Conservation (phyloP, 805 yeast species). For the Naumovozyma baii region DNA sequence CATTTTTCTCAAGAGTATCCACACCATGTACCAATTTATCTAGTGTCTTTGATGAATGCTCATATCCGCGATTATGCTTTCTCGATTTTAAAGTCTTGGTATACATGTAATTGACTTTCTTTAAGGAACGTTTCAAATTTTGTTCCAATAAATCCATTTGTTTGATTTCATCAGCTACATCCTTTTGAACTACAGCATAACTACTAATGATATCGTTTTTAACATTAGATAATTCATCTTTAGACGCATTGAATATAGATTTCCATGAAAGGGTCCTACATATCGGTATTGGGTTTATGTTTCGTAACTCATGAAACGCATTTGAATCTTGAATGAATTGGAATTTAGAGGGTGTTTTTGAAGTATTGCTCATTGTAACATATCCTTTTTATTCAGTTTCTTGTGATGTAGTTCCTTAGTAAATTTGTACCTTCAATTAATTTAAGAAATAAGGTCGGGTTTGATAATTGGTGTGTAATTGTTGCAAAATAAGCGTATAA, state of each 20-base stretch:
- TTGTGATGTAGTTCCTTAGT: no score
- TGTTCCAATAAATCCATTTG: constrained; percentile 21
- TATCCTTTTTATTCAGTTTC: no score
- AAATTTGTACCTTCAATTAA: no score
- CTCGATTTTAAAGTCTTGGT: constrained; percentile 9
- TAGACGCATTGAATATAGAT: constrained; percentile 19
- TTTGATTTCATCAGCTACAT: constrained; percentile 24
- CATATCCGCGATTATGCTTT: constrained; percentile 5
- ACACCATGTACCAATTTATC: constrained; percentile 6
- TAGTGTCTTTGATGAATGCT: constrained; percentile 6
- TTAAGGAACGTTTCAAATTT: constrained; percentile 16
- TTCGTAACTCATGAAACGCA: neutral
- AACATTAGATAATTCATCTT: constrained; percentile 16
- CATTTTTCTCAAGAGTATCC: constrained; percentile 5
- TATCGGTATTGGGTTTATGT: constrained; percentile 4
- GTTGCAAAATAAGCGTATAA: no score
- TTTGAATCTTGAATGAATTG: neutral
- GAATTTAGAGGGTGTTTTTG: neutral
- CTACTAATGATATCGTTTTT: constrained; percentile 13
- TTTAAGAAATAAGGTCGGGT: no score
- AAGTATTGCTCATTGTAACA: no score
- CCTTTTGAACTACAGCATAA: constrained; percentile 19
- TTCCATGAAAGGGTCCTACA: constrained; percentile 11
- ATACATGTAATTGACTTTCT: constrained; percentile 17
- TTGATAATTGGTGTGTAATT: no score